phyloP scores from a whole-genome alignment of 768 basidiomycete species.

The Gloeophyllum trabeum region DNA sequence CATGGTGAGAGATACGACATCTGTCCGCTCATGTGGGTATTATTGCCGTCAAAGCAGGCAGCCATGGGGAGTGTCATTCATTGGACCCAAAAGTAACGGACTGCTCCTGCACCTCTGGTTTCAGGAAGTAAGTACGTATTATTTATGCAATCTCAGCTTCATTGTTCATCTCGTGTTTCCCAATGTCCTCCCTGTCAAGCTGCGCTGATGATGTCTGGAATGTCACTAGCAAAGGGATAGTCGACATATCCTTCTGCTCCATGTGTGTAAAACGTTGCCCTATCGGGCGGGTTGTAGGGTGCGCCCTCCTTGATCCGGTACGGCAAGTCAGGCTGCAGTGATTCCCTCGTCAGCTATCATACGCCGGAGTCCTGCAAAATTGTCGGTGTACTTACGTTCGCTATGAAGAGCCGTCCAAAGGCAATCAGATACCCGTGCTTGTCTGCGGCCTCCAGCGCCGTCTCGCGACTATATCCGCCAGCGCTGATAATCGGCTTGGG shows the following conservation, averaged over 20 bases:
- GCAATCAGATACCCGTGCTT: slow-evolving; percentile 10
- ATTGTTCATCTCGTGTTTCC: too few species aligned
- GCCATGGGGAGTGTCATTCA: too few species aligned
- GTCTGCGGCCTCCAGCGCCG: slow-evolving; percentile 8
- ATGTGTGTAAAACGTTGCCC: slow-evolving; percentile 10
- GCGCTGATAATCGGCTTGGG: slow-evolving; percentile 10
- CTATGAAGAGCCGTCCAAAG: slow-evolving; percentile 12
- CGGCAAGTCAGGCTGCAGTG: slow-evolving; percentile 11
- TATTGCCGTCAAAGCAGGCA: too few species aligned
- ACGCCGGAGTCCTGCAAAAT: too few species aligned
- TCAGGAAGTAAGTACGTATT: too few species aligned
- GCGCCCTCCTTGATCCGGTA: slow-evolving; percentile 6
- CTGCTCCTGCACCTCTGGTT: too few species aligned
- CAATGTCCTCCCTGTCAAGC: too few species aligned
- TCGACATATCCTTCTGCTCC: slow-evolving; percentile 12
- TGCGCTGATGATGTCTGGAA: too few species aligned
- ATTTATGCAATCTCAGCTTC: too few species aligned
- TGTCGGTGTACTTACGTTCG: slow-evolving; percentile 9
- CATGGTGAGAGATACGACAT: too few species aligned
- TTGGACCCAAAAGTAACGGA: too few species aligned
- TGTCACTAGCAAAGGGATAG: slow-evolving; percentile 12
- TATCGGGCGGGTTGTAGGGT: slow-evolving; percentile 8
- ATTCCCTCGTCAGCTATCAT: not conserved
- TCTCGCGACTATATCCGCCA: slow-evolving; percentile 9
- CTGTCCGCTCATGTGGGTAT: too few species aligned